Percentiles rank a stretch among this genome's conserved stretches.
Evolutionary conservation across 768 basidiomycete genomes (phyloP).

Genomic region (Mycena venus): DNA sequence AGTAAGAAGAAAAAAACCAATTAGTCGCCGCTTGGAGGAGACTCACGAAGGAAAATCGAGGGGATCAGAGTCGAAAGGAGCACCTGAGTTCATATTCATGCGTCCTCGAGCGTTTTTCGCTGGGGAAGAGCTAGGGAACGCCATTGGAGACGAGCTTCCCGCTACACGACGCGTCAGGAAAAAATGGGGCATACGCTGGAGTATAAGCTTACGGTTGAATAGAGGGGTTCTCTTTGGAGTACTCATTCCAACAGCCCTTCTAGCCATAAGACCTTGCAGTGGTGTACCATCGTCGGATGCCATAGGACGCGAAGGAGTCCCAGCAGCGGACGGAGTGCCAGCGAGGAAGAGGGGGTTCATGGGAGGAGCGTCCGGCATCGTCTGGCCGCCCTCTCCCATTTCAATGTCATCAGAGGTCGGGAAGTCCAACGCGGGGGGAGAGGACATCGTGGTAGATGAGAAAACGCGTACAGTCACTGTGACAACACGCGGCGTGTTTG

Average conservation of each 20-base stretch:
- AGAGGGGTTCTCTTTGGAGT: conserved; percentile 70
- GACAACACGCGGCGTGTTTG: not conserved
- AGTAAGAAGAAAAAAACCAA: not conserved
- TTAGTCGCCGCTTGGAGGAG: not conserved
- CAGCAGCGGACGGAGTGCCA: conserved; percentile 65
- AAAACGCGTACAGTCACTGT: not conserved
- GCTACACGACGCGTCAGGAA: conserved; percentile 46
- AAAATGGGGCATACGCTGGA: conserved; percentile 5
- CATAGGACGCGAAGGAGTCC: conserved; percentile 61
- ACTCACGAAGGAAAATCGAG: conserved; percentile 79
- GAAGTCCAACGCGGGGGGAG: conserved; percentile 74
- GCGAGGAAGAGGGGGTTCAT: conserved; percentile 66
- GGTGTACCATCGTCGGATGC: conserved; percentile 55
- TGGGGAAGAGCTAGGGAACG: conserved; percentile 76
- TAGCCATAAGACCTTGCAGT: conserved; percentile 60
- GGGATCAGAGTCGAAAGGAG: conserved; percentile 70
- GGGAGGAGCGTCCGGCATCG: conserved; percentile 57
- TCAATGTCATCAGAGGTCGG: conserved; percentile 74
- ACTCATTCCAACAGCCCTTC: conserved; percentile 66
- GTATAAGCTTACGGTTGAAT: conserved; percentile 59
- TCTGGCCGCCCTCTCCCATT: conserved; percentile 61
- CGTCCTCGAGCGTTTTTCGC: conserved; percentile 60
- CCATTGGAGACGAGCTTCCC: conserved; percentile 73
- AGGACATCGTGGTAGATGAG: conserved; percentile 63
- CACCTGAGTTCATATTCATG: conserved; percentile 48